Conservation (phyloP, 1,284 basidiomycete species). For the Cryptococcus hybrid region DNA sequence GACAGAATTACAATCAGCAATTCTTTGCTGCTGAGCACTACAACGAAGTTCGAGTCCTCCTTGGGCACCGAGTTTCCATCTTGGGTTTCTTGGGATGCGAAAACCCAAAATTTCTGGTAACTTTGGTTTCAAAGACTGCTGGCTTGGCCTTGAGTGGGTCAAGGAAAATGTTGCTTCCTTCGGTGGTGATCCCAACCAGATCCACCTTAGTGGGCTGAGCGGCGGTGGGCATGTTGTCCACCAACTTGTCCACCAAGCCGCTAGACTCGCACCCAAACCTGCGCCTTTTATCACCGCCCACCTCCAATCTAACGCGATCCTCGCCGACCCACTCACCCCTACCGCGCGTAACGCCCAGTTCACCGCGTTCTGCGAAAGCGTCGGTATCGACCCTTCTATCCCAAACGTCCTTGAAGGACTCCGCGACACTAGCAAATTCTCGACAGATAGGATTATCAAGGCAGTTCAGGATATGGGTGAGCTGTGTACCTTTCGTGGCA, state of each 20-base stretch:
- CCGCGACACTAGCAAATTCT: constrained; percentile 55
- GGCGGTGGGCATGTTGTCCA: constrained; percentile 74
- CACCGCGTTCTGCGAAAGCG: constrained; percentile 58
- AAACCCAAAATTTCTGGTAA: constrained; percentile 61
- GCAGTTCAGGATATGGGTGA: constrained; percentile 56
- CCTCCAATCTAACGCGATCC: constrained; percentile 69
- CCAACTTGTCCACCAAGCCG: constrained; percentile 67
- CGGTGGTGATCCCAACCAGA: constrained; percentile 59
- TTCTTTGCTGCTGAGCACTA: constrained; percentile 65
- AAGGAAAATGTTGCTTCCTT: constrained; percentile 60
- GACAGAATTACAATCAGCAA: constrained; percentile 57
- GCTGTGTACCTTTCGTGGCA: constrained; percentile 67
- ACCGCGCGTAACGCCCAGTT: constrained; percentile 62
- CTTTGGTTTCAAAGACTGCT: constrained; percentile 74
- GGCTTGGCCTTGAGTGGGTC: constrained; percentile 63
- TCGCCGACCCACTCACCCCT: constrained; percentile 54
- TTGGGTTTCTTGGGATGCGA: constrained; percentile 71
- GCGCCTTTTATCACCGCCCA: constrained; percentile 66
- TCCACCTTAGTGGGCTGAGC: constrained; percentile 65
- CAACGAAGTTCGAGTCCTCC: constrained; percentile 62
- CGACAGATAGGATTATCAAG: constrained; percentile 56
- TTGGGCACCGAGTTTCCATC: constrained; percentile 53
- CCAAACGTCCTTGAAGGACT: constrained; percentile 56
- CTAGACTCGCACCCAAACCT: constrained; percentile 57
- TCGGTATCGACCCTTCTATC: constrained; percentile 58